A percentile compares a stretch with the other conserved stretches of the same genome.
These are phyloP conservation scores for Zygnema cylindricum DNA, from an alignment of 139 green algal species.

Conservation along the genomic window DNA sequence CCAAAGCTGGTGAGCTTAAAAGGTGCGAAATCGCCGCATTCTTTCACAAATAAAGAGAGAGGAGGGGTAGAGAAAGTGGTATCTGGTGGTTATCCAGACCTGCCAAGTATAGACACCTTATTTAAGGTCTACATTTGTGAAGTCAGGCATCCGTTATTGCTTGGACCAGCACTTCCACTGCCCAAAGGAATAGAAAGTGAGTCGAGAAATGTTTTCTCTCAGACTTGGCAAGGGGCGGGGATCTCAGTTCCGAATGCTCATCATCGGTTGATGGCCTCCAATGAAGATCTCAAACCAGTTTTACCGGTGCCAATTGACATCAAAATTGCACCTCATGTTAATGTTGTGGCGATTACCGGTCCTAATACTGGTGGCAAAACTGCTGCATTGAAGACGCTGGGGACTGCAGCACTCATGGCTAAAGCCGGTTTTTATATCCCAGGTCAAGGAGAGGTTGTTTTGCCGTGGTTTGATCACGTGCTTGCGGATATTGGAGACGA, in stretches of 20 bases:
- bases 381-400: slow-evolving; percentile 87
- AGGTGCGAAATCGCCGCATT: neutral
- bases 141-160: slow-evolving; percentile 61
- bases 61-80: neutral
- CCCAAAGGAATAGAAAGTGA: neutral
- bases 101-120: neutral
- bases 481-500: slow-evolving; percentile 59
- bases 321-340: slow-evolving; percentile 58
- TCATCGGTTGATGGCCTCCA: neutral
- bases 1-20: neutral
- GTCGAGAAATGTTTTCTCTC: neutral
- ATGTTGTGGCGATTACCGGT: slow-evolving; percentile 78
- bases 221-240: neutral
- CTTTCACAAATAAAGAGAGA: neutral
- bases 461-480: slow-evolving; percentile 50
- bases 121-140: slow-evolving; percentile 28
- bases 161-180: slow-evolving; percentile 40
- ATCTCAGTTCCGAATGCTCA: too few relatives aligned
- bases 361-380: slow-evolving; percentile 98
- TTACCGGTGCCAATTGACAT: slow-evolving; percentile 68
- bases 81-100: neutral
- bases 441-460: neutral
- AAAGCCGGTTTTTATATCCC: slow-evolving; percentile 83
- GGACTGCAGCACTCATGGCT: slow-evolving; percentile 81
- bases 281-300: neutral